phyloP scores from a whole-genome alignment of 2,329 filamentous ascomycete species.

The Hysterium pulicare region DNA sequence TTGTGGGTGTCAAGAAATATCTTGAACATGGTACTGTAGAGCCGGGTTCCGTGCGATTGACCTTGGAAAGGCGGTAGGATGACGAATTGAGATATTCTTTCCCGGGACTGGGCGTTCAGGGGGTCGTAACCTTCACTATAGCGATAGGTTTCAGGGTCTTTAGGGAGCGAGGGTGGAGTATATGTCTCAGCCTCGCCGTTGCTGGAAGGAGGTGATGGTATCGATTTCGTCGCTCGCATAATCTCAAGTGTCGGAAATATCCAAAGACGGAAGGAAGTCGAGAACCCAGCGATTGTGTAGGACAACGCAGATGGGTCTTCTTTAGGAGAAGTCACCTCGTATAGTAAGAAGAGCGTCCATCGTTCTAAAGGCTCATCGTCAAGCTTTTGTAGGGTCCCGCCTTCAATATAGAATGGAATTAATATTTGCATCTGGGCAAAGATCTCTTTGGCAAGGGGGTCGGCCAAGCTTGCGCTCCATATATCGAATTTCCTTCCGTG shows the following conservation, averaged over 20 bases:
- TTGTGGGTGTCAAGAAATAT: constrained; percentile 64
- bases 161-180: constrained; percentile 20
- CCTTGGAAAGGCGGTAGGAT: constrained; percentile 84
- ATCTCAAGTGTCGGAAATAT: constrained; percentile 50
- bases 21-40: constrained; percentile 78
- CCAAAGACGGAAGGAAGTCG: constrained; percentile 87
- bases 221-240: constrained; percentile 32
- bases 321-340: constrained; percentile 33
- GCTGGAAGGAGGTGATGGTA: constrained; percentile 28
- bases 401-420: constrained; percentile 86
- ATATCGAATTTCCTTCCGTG: constrained; percentile 71
- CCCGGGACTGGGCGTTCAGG: constrained; percentile 67
- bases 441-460: constrained; percentile 66
- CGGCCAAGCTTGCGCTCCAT: constrained; percentile 73
- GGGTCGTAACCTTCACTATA: constrained; percentile 39
- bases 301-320: constrained; percentile 21
- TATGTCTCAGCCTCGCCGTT: constrained; percentile 41
- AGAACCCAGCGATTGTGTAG: constrained; percentile 84
- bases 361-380: constrained; percentile 65
- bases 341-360: constrained; percentile 87
- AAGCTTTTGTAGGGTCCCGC: constrained; percentile 71
- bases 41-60: constrained; percentile 70
- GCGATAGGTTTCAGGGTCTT: constrained; percentile 27
- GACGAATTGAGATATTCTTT: constrained; percentile 89
- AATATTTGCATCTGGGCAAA: constrained; percentile 80